Percentiles rank a stretch among this genome's conserved stretches.
Evolutionary conservation across 768 basidiomycete species (phyloP).

Genomic region (Lactarius pseudohatsudake): DNA sequence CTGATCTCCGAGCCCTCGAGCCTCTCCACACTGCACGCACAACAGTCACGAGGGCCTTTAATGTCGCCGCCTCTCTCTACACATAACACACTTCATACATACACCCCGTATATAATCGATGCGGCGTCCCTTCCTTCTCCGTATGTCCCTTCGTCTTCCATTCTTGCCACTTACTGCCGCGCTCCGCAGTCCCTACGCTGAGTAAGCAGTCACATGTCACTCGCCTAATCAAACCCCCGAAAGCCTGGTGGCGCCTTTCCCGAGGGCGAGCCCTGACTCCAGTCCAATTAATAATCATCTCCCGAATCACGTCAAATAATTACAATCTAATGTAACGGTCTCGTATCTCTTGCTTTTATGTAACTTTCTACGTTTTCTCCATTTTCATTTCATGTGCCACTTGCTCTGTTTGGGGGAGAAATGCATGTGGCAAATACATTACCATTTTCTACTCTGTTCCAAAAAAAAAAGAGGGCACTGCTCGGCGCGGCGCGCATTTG

Average conservation of each 20-base stretch:
- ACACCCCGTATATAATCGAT: neutral
- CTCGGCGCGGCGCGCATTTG: no score
- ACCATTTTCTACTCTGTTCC: neutral
- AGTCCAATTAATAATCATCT: neutral
- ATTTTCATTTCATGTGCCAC: conserved; percentile 1
- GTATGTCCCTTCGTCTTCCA: conserved; percentile 1
- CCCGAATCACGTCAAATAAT: conserved; percentile 9
- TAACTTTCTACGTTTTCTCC: neutral
- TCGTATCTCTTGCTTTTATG: conserved; percentile 1
- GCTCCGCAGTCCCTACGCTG: conserved; percentile 8
- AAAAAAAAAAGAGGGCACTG: neutral
- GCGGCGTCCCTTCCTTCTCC: neutral
- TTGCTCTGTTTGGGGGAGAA: neutral
- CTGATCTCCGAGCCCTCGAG: conserved; percentile 3
- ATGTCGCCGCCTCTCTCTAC: neutral
- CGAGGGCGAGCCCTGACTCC: conserved; percentile 5
- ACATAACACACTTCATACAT: conserved; percentile 1
- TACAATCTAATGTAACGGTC: conserved; percentile 3
- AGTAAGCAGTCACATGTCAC: conserved; percentile 10
- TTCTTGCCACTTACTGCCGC: neutral
- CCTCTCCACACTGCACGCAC: neutral
- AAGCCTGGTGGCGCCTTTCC: conserved; percentile 21
- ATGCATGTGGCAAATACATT: neutral
- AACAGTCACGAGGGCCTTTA: neutral
- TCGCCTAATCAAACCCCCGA: conserved; percentile 11